Conservation (phyloP, 75 land plant species). For the Pinus taeda region DNA sequence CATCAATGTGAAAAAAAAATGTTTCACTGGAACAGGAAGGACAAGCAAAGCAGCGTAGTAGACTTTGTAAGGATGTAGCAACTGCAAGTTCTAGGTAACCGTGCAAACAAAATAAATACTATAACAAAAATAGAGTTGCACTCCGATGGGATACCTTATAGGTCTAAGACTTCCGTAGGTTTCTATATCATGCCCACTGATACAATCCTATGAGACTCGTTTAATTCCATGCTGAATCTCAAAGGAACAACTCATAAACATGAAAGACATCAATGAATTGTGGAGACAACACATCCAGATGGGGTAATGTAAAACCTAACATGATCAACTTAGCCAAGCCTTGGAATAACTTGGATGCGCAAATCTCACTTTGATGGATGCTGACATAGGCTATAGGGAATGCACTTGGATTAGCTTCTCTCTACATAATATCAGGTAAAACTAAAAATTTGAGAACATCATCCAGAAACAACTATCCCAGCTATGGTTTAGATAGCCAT, state of each 20-base stretch:
- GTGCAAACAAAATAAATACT: background rate
- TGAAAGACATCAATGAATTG: background rate
- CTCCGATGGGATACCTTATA: background rate
- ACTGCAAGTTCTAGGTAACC: background rate
- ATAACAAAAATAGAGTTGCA: background rate
- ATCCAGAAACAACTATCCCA: too few species aligned
- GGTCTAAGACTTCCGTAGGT: background rate
- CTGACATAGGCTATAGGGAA: too few species aligned
- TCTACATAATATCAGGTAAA: too few species aligned
- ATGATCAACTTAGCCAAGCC: background rate
- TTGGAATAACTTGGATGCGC: too few species aligned
- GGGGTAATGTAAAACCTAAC: background rate
- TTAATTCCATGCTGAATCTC: background rate
- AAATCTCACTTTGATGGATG: too few species aligned
- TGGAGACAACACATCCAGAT: background rate
- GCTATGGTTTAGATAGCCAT: too few species aligned
- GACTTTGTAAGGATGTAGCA: background rate
- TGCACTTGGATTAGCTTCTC: too few species aligned
- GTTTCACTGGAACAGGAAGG: background rate
- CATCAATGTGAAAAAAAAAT: background rate
- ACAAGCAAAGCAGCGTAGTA: background rate
- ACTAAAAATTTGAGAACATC: too few species aligned
- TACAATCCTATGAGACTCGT: constrained; percentile 7
- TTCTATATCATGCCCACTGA: background rate
- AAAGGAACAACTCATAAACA: background rate